A percentile compares a stretch with the other conserved stretches of the same genome.
These are phyloP conservation scores for Chrysophaeum taylorii DNA, from an alignment of 352 stramenopile genomes.

Conservation along the genomic window DNA sequence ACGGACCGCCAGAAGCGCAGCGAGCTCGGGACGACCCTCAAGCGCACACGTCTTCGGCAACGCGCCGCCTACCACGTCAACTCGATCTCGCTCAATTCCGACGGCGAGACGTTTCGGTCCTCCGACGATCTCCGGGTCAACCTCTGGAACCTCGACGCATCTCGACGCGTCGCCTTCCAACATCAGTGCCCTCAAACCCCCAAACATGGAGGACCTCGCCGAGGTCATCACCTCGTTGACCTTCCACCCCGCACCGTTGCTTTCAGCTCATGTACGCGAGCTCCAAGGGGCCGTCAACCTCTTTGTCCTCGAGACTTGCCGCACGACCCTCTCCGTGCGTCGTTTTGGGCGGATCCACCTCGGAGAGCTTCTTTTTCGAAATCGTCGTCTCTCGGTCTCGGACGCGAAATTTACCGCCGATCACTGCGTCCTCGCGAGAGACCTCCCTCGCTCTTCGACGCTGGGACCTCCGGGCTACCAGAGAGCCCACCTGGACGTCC, in stretches of 20 bases:
- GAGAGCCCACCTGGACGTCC: constrained; percentile 74
- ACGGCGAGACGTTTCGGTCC: constrained; percentile 88
- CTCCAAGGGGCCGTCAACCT: constrained; percentile 78
- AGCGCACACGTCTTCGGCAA: constrained; percentile 77
- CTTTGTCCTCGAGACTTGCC: constrained; percentile 71
- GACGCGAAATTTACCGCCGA: constrained; percentile 79
- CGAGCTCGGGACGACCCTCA: too few relatives aligned
- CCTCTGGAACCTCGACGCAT: constrained; percentile 81
- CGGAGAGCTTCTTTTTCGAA: constrained; percentile 83
- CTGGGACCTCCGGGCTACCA: constrained; percentile 90
- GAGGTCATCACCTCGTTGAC: constrained; percentile 86
- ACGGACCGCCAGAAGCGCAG: constrained; percentile 48
- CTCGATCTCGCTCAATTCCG: constrained; percentile 79
- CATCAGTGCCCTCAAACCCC: constrained; percentile 90
- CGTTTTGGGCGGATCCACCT: too few relatives aligned
- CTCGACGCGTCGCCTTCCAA: constrained; percentile 60
- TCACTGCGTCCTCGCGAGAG: constrained; percentile 82
- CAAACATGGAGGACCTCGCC: constrained; percentile 89
- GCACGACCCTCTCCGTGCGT: too few relatives aligned
- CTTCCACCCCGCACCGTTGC: constrained; percentile 81
- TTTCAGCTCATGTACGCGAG: constrained; percentile 89
- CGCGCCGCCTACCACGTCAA: constrained; percentile 92
- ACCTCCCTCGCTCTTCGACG: constrained; percentile 87
- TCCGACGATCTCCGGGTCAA: constrained; percentile 90
- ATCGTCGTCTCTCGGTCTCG: constrained; percentile 87